Percentiles rank a stretch among this genome's conserved stretches.
Conservation (phyloP, 2,329 filamentous ascomycete species). For the Cercospora zeina region DNA sequence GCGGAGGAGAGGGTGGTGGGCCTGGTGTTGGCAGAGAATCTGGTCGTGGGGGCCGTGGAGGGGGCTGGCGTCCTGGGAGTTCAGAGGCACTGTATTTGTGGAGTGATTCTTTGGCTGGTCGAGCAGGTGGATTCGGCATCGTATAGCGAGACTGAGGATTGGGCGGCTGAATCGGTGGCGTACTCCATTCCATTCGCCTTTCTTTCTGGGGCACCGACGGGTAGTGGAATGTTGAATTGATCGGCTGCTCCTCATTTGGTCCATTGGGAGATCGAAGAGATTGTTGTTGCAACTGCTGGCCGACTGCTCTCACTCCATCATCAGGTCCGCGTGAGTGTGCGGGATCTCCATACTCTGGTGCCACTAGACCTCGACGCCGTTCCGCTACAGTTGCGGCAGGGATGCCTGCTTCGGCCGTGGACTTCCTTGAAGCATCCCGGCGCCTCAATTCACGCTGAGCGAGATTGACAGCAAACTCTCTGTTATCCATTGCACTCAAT, state of each 20-base stretch:
- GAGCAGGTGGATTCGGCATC: constrained; percentile 26
- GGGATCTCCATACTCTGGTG: constrained; percentile 26
- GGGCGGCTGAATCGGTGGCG: constrained; percentile 29
- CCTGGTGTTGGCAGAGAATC: constrained; percentile 24
- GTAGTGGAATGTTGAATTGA: constrained; percentile 44
- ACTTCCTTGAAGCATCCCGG: constrained; percentile 59
- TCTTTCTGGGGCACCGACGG: constrained; percentile 48
- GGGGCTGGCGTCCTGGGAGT: constrained; percentile 13
- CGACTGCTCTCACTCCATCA: constrained; percentile 34
- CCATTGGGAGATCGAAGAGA: constrained; percentile 18
- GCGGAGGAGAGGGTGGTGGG: constrained; percentile 37
- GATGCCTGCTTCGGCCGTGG: constrained; percentile 56
- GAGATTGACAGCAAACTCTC: constrained; percentile 73
- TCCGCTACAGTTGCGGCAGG: constrained; percentile 46
- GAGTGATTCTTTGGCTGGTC: constrained; percentile 36
- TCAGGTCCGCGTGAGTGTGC: constrained; percentile 15
- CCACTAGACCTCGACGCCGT: constrained; percentile 35
- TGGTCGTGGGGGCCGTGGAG: constrained; percentile 39
- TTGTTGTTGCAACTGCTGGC: constrained; percentile 28
- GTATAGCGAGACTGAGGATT: constrained; percentile 33
- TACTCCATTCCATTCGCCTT: constrained; percentile 40
- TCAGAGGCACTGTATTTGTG: constrained; percentile 26
- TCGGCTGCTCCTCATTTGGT: constrained; percentile 3
- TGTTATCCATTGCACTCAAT: constrained; percentile 69
- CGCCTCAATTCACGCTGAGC: constrained; percentile 71